Base-by-base conservation (phyloP, 179 eudicot genomes). In the Spergularia azorica region DNA sequence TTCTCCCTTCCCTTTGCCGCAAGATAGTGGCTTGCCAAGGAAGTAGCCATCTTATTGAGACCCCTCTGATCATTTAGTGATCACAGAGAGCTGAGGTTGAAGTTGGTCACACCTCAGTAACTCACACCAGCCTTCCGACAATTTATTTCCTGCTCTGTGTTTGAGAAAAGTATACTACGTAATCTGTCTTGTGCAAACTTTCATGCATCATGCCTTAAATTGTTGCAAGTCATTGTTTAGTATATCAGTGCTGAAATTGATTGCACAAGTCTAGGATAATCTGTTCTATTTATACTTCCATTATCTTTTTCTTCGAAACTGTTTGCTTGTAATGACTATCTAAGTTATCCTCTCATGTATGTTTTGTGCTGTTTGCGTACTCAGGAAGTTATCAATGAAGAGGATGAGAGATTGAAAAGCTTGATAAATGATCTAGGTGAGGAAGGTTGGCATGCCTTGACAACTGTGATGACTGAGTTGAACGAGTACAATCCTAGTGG, bases 401-500 rank as follows among this genome's bases (percentile, higher is more conserved):
- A 84, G 6, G 89, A 84, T 72, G 85, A 79, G 67, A 83, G 66
- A 69, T 60, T 86, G 71, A n/a, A 73, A 43, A 62, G 70, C 5
- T 63, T 86, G 66, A 81, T 15, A 82, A 72, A n/a, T 48, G 86
- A 86, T n/a, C 61, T 68, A 0, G 88, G 86, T 9, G 82, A 86
- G 16, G 85, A 77, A 63, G 73, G 65, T n/a, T 79, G 72, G 21
- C 54, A 20, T 5, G 73, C 79, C 8, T 79, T 86, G 20, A 57
- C 57, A 11, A 83, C 74, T 3, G 85, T 38, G 20, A 38, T 86
- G 71, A 61, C 9, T 15, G 86, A 86, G 83, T 68, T 86, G 72
- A 86, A 79, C 41, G 87, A 83, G 70, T 86, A 73, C 85, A 81
- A 81, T 59, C 83, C 83, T 5, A 77, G 86, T 74, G 89, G 86